Conservation (phyloP, 2,329 filamentous ascomycete species). For the Phaeosphaeria sp. region DNA sequence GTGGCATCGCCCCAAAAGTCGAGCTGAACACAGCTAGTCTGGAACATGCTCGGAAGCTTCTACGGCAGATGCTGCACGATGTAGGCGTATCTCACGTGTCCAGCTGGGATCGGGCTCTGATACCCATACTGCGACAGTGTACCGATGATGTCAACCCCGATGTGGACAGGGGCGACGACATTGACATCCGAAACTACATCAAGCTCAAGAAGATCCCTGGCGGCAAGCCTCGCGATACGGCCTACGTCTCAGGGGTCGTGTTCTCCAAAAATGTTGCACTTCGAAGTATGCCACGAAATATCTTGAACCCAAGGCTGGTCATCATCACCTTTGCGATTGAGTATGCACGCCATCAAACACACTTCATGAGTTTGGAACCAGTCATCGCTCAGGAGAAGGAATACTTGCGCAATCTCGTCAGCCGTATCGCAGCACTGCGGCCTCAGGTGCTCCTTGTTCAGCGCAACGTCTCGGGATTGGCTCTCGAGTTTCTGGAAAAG, state of each 20-base stretch:
- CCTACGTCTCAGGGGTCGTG: conserved; percentile 95
- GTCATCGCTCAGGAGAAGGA: conserved; percentile 97
- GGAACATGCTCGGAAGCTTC: conserved; percentile 83
- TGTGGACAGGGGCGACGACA: conserved; percentile 87
- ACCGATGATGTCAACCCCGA: conserved; percentile 95
- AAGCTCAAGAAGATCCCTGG: conserved; percentile 97
- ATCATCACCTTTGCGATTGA: conserved; percentile 96
- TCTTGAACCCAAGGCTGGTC: conserved; percentile 82
- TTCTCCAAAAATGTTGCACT: conserved; percentile 97
- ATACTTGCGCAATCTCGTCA: conserved; percentile 89
- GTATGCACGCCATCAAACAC: conserved; percentile 88
- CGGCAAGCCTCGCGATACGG: conserved; percentile 86
- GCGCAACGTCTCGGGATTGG: conserved; percentile 89
- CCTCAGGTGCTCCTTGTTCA: conserved; percentile 91
- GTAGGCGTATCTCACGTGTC: conserved; percentile 72
- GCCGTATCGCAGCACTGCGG: conserved; percentile 83
- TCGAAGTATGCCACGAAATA: conserved; percentile 93
- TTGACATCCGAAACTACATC: conserved; percentile 96
- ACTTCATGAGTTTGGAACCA: conserved; percentile 98
- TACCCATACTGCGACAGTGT: conserved; percentile 88
- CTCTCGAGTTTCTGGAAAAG: conserved; percentile 84
- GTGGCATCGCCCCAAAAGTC: conserved; percentile 73
- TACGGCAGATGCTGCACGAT: conserved; percentile 84
- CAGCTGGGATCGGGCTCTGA: conserved; percentile 87
- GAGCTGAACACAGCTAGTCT: conserved; percentile 88